Conservation (phyloP, 2,329 filamentous ascomycete genomes). For the Incumbomyces delicatus region DNA sequence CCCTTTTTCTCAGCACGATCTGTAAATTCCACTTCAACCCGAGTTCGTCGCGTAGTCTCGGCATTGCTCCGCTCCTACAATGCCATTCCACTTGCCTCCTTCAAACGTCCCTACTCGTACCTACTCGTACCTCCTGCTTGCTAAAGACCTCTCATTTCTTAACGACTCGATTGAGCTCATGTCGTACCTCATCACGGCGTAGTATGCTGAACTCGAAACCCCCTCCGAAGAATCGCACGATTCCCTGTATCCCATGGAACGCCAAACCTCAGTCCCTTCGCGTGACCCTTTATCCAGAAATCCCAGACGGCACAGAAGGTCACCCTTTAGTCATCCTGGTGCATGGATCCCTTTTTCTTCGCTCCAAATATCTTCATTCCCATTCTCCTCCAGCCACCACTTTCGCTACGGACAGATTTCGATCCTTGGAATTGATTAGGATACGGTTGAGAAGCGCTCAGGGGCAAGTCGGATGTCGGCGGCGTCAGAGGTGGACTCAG, state of each 20-base stretch:
- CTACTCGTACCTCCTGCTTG: too few species aligned
- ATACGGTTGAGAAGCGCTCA: not conserved
- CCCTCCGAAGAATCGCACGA: not conserved
- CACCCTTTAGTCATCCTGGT: not conserved
- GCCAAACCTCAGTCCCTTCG: not conserved
- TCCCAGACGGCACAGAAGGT: too few species aligned
- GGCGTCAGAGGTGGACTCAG: constrained; percentile 45
- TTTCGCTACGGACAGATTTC: constrained; percentile 31
- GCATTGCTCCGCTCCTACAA: too few species aligned
- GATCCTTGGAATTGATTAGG: constrained; percentile 25
- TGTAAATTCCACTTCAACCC: too few species aligned
- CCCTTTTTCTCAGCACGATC: too few species aligned
- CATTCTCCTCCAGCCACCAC: constrained; percentile 44
- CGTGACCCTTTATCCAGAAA: too few species aligned
- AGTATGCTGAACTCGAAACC: constrained; percentile 1
- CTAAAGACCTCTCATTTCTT: too few species aligned
- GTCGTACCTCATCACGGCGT: constrained; percentile 18
- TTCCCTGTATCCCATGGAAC: not conserved
- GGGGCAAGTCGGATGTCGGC: constrained; percentile 32
- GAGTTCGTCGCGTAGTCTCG: too few species aligned
- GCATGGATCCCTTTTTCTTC: constrained; percentile 15
- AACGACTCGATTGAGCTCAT: not conserved
- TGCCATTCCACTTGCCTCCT: too few species aligned
- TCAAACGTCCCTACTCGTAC: too few species aligned
- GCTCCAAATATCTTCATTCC: constrained; percentile 35